A percentile compares a stretch with the other conserved stretches of the same genome.
Evolutionary conservation across 2,329 filamentous ascomycete genomes (phyloP).

Genomic region (Meredithiella fracta): DNA sequence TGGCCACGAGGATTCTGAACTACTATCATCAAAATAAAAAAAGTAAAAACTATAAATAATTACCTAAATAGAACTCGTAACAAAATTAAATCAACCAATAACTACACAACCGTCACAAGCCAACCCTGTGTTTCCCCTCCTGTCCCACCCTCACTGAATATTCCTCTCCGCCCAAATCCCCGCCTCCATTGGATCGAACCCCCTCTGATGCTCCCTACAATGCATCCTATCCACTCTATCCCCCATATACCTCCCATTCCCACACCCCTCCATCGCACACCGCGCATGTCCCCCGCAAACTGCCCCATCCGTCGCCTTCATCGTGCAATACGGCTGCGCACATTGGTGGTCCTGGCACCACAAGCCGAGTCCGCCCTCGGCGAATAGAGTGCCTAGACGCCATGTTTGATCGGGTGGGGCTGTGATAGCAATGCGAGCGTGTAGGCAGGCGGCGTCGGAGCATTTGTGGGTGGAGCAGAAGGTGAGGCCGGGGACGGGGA

Average conservation of each 20-base stretch:
- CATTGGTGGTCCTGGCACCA: constrained; percentile 14
- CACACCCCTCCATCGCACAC: constrained; percentile 6
- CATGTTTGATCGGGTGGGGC: not conserved
- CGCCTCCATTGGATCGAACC: not conserved
- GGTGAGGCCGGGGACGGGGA: not conserved
- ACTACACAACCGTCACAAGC: too few relatives aligned
- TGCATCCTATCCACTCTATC: not conserved
- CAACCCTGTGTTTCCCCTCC: not conserved
- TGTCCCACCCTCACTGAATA: not conserved
- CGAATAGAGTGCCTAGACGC: not conserved
- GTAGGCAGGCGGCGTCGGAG: not conserved
- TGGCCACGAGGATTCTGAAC: too few relatives aligned
- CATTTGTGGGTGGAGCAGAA: not conserved
- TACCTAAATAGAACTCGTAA: too few relatives aligned
- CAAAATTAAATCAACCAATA: too few relatives aligned
- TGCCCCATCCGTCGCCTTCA: not conserved
- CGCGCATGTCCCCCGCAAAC: not conserved
- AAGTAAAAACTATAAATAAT: too few relatives aligned
- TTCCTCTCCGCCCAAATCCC: not conserved
- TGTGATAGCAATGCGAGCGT: not conserved
- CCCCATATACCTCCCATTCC: not conserved
- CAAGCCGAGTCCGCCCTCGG: not conserved
- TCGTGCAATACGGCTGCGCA: constrained; percentile 5
- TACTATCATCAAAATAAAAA: too few relatives aligned
- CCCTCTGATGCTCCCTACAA: not conserved